Base-by-base conservation (phyloP, 1,139 yeast genomes). In the Magnusiomyces sp. region DNA sequence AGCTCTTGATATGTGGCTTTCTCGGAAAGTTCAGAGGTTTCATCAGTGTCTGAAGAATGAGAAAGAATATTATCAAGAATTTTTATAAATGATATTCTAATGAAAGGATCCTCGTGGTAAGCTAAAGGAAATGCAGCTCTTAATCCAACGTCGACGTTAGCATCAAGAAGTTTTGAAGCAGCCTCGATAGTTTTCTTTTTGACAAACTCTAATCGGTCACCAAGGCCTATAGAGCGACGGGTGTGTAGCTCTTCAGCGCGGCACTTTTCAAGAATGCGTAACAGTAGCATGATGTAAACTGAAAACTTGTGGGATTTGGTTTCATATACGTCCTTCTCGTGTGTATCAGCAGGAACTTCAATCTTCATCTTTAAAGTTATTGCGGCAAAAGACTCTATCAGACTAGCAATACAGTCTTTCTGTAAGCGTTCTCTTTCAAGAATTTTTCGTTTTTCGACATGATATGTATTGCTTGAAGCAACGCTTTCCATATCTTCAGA, bases 61-160 rank as follows among this genome's bases (percentile, higher is more conserved):
- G 73, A 68, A 60, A 81, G 77, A 64, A 79, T 84, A 51, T 81
- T 80, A 1, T 85, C 79, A 59, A 88, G 85, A 2, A 87, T 92
- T 56, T 83, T 83, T 61, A 87, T 71, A 60, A 87, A 86, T 0
- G 92, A 80, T 5, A 83, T 70, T 53, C 95, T 70, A 33, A 86
- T 79, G 50, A 79, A 76, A 19, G 69, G 66, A 60, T 84, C 84
- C 39, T 76, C 77, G 58, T 87, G 88, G 59, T 80, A 84, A 0
- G 95, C 95, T 61, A 87, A 72, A 0, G 94, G 89, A 14, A 88
- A 67, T 1, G 90, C 89, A 64, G 80, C 79, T 50, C 80, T 81
- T 62, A 87, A 72, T 9, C 95, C 95, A 46, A 85, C 80, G 55
- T 83, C 89, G 2, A 83, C 80, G 60, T 88, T 89, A 10, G 85